Conservation (phyloP, 1,284 basidiomycete genomes). For the Ceratobasidium sp. region DNA sequence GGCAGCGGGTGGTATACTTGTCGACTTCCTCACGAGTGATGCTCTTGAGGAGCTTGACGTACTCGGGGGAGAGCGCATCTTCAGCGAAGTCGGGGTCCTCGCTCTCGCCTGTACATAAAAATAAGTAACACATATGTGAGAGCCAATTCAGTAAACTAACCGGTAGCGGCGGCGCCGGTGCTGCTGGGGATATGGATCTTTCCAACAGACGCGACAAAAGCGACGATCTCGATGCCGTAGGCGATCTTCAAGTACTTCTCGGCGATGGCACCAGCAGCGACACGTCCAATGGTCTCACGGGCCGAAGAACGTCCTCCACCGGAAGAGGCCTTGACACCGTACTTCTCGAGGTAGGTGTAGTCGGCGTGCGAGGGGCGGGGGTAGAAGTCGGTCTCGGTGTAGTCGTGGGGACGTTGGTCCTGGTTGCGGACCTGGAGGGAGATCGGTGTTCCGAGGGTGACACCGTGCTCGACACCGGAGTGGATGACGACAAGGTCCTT, state of each 20-base stretch:
- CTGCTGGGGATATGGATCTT: constrained; percentile 82
- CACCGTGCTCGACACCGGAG: constrained; percentile 92
- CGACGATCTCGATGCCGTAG: constrained; percentile 94
- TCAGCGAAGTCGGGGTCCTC: constrained; percentile 74
- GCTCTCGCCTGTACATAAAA: constrained; percentile 54
- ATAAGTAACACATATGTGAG: background rate
- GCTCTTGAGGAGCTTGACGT: constrained; percentile 79
- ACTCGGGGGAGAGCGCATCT: constrained; percentile 86
- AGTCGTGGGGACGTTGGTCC: constrained; percentile 98
- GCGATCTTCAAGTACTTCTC: constrained; percentile 93
- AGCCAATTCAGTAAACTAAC: constrained; percentile 45
- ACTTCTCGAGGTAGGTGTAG: constrained; percentile 98
- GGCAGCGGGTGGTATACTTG: constrained; percentile 88
- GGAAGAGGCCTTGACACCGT: constrained; percentile 95
- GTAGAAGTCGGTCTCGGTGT: constrained; percentile 97
- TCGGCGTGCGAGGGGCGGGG: constrained; percentile 98
- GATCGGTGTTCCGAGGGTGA: constrained; percentile 97
- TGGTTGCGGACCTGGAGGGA: constrained; percentile 96
- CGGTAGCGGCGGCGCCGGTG: constrained; percentile 55
- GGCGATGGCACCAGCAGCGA: constrained; percentile 97
- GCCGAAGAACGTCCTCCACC: constrained; percentile 96
- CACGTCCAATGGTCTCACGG: constrained; percentile 96
- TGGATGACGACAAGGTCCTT: constrained; percentile 95
- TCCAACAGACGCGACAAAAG: constrained; percentile 96
- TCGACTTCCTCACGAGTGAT: constrained; percentile 92